Conservation (phyloP, 176 grass and related monocot species). For the Raddia guianensis region DNA sequence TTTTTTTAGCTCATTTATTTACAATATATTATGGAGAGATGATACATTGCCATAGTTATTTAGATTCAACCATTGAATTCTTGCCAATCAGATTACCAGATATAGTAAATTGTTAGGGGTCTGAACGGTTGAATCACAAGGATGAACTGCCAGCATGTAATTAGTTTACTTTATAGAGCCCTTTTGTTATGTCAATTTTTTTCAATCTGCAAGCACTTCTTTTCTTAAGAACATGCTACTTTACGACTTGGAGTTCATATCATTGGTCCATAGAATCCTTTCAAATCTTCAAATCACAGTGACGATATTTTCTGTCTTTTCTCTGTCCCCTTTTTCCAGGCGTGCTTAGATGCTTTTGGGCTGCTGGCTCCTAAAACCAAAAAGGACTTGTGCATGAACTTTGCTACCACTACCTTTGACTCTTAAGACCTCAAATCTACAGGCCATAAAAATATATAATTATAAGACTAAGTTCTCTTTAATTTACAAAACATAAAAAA, state of each 20-base stretch:
- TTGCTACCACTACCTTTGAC: neutral
- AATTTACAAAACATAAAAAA: neutral
- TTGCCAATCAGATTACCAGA: too few species aligned
- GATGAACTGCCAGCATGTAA: too few species aligned
- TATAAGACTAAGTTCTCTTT: neutral
- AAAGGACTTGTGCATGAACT: neutral
- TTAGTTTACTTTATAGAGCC: too few species aligned
- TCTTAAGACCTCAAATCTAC: neutral
- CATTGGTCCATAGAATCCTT: neutral
- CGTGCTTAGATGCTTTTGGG: constrained; percentile 37
- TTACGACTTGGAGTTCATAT: neutral
- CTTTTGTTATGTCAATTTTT: neutral
- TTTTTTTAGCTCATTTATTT: too few species aligned
- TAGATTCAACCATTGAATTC: too few species aligned
- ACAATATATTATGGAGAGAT: too few species aligned
- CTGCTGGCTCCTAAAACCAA: constrained; percentile 4
- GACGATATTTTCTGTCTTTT: constrained; percentile 25
- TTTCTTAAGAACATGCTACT: neutral
- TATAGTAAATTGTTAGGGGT: too few species aligned
- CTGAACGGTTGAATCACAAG: too few species aligned
- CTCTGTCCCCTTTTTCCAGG: neutral
- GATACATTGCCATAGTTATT: too few species aligned
- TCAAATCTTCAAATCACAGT: neutral
- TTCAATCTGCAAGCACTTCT: neutral
- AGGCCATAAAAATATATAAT: too few species aligned